phyloP scores from a whole-genome alignment of 371 early-diverging fungal genomes.

The Syncephalastrum sp. region DNA sequence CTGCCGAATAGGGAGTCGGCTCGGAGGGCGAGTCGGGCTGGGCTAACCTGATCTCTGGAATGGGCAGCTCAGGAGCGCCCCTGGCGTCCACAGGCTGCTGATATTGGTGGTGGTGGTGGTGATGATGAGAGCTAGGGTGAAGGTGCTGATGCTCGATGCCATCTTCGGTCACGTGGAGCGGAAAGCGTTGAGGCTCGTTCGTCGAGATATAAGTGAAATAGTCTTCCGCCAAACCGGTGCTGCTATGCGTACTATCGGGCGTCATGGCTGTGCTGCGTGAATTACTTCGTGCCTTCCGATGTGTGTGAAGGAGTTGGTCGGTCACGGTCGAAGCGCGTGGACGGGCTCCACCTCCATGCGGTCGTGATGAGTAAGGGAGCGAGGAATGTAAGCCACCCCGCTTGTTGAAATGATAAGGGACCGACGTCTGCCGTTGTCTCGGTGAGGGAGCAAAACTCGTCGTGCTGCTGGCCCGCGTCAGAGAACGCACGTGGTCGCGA shows the following conservation, averaged over 20 bases:
- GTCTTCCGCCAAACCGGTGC: slow-evolving; percentile 29
- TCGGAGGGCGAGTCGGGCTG: slow-evolving; percentile 17
- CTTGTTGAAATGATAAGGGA: no score
- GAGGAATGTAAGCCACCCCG: neutral
- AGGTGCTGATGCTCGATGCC: slow-evolving; percentile 4
- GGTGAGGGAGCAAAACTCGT: slow-evolving; percentile 4
- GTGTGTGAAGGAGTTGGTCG: slow-evolving; percentile 16
- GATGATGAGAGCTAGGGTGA: neutral
- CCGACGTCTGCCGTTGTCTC: neutral
- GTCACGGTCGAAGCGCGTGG: slow-evolving; percentile 34
- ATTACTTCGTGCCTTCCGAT: slow-evolving; percentile 2
- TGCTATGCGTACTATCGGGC: slow-evolving; percentile 22
- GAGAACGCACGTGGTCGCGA: slow-evolving; percentile 32
- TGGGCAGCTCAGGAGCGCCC: slow-evolving; percentile 7
- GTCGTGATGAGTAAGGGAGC: neutral
- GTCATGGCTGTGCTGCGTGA: slow-evolving; percentile 7
- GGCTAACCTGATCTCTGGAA: slow-evolving; percentile 44
- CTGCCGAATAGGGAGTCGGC: neutral
- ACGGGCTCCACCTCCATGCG: slow-evolving; percentile 10
- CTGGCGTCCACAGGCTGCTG: neutral
- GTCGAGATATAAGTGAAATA: slow-evolving; percentile 41
- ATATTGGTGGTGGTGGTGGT: neutral
- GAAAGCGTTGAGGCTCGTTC: slow-evolving; percentile 16
- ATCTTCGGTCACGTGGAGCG: slow-evolving; percentile 2
- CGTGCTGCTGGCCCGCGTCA: slow-evolving; percentile 30